Evolutionary conservation across 2,329 filamentous ascomycete species (phyloP).

Genomic region (Talaromyces piceae): DNA sequence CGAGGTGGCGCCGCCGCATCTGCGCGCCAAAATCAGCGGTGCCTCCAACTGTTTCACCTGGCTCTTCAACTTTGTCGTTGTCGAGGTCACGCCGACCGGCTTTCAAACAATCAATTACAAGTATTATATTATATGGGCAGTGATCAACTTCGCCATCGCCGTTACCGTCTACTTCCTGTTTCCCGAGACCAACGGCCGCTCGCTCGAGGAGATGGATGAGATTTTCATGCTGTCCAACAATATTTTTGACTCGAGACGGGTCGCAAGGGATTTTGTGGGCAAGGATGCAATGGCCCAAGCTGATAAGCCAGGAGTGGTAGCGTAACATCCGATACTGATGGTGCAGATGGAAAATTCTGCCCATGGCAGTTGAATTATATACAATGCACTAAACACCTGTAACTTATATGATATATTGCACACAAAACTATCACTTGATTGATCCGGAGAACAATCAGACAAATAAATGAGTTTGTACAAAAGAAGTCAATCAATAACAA

Average conservation of each 20-base stretch:
- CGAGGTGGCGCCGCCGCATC: constrained; percentile 9
- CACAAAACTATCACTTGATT: too few species aligned
- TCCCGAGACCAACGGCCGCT: constrained; percentile 32
- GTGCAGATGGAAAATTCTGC: too few species aligned
- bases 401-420: too few species aligned
- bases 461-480: neutral
- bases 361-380: too few species aligned
- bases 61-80: constrained; percentile 32
- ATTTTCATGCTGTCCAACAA: constrained; percentile 28
- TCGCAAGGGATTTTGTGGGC: constrained; percentile 15
- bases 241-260: constrained; percentile 20
- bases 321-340: too few species aligned
- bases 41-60: constrained; percentile 45
- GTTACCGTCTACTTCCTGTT: constrained; percentile 30
- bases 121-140: constrained; percentile 40
- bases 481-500: neutral
- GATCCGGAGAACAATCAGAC: neutral
- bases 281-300: neutral
- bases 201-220: constrained; percentile 34
- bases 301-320: neutral
- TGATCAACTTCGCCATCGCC: constrained; percentile 26
- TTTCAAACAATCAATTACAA: constrained; percentile 41
- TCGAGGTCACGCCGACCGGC: constrained; percentile 30
- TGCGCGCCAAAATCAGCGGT: constrained; percentile 46
- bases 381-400: too few species aligned